Percentiles rank a stretch among this genome's conserved stretches.
These are phyloP conservation scores for Termitomyces sp. DNA, from an alignment of 768 basidiomycete genomes.

Conservation along the genomic window DNA sequence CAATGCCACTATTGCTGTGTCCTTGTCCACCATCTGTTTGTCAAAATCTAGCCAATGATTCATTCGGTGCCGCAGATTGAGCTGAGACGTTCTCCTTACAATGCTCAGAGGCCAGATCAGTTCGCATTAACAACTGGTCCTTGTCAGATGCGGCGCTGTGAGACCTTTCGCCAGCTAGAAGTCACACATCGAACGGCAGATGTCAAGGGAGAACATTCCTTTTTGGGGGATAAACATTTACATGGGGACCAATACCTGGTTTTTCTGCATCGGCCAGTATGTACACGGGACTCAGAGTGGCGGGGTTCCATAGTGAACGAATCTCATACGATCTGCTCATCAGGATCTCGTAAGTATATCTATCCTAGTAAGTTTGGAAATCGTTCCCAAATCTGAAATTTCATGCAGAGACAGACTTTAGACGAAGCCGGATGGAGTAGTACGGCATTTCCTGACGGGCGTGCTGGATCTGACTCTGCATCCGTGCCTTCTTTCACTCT, in stretches of 20 bases:
- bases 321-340: conserved; percentile 6
- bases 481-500: conserved; percentile 24
- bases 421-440: conserved; percentile 26
- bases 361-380: background rate
- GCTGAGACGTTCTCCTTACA: conserved; percentile 6
- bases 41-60: background rate
- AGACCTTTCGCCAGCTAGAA: background rate
- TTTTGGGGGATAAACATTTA: background rate
- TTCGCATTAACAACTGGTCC: background rate
- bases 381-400: conserved; percentile 11
- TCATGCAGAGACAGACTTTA: conserved; percentile 16
- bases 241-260: background rate
- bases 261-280: background rate
- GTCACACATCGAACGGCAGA: conserved; percentile 11
- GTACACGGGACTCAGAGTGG: background rate
- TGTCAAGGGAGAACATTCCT: conserved; percentile 7
- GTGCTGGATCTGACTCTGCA: conserved; percentile 22
- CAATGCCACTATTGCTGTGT: conserved; percentile 11
- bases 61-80: conserved; percentile 15
- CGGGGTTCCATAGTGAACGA: background rate
- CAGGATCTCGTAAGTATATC: conserved; percentile 2
- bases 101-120: conserved; percentile 7
- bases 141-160: conserved; percentile 11
- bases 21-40: conserved; percentile 17
- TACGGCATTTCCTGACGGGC: conserved; percentile 19